Base-by-base conservation (phyloP, 805 yeast species). In the Teunomyces funiuensis region DNA sequence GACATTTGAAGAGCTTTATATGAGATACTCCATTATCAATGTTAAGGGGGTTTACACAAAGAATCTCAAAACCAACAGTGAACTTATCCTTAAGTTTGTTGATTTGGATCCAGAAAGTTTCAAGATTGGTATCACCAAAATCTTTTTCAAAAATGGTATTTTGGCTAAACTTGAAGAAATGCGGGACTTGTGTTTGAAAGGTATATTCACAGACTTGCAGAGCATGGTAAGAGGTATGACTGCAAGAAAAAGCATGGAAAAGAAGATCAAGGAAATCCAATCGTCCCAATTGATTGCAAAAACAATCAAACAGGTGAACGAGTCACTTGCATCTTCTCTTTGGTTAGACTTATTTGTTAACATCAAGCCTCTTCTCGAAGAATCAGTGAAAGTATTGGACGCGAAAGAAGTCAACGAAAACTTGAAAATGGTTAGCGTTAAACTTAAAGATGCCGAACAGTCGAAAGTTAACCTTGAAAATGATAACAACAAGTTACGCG, bases 301-400 rank as follows among this genome's bases (percentile, higher is more conserved):
- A 40, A 83, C 86, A 30, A 75, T 93, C 52, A 60, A 65, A 25
- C 61, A 71, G 0, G 79, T 82, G 44, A 71, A 74, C 43, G 63
- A 67, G 9, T 56, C 81, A 9, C 62, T 68, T 34, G 31, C 41
- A 6, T 58, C 69, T 8, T 82, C 81, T 55, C 85, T 85, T 14
- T 93, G 99, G 99, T 85, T 86, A 63, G 77, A 74, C 38, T 67
- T 93, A 33, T 80, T 82, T 45, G 69, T 80, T 15, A 77, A 78
- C 40, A 66, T 91, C 51, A 87, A 85, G 51, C 98, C 98, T 1
- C 59, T 89, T 30, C 63, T 89, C 10, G 79, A 71, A 45, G 86
- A 82, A 33, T 76, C 83, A 5, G 75, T 79, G 16, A 82, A 80
- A 42, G 76, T 80, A 4, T 63, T 76, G 29, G 83, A 80, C 54